phyloP scores from a whole-genome alignment of 208 protist species.

The Angomonas ambiguus region DNA sequence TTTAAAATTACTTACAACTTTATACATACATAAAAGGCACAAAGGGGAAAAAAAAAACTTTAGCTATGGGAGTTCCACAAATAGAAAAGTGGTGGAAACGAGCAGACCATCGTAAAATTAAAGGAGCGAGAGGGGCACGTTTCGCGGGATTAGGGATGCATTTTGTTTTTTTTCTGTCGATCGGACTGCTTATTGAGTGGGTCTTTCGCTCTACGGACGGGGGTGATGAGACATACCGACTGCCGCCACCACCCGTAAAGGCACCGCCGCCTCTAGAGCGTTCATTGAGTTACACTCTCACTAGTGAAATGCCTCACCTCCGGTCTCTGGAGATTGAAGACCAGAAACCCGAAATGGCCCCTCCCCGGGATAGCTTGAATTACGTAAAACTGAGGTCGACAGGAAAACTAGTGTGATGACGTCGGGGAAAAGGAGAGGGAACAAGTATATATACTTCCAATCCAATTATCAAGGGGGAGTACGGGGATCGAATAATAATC shows the following conservation, averaged over 20 bases:
- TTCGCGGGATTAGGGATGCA: conserved; percentile 57
- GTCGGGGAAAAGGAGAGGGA: background rate
- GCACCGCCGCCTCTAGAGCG: conserved; percentile 48
- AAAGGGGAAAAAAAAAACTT: background rate
- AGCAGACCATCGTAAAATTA: conserved; percentile 55
- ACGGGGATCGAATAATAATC: no score
- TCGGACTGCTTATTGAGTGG: conserved; percentile 42
- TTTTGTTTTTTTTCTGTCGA: conserved; percentile 30
- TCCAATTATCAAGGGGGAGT: no score
- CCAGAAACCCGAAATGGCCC: conserved; percentile 12
- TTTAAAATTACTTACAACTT: no score
- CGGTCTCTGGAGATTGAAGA: conserved; percentile 40
- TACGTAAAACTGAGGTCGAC: background rate
- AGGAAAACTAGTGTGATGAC: background rate
- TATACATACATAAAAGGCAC: background rate
- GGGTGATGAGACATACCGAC: conserved; percentile 23
- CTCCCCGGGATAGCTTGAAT: background rate
- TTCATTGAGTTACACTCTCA: conserved; percentile 39
- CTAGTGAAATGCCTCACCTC: conserved; percentile 64
- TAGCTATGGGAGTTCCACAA: background rate
- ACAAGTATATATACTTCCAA: background rate
- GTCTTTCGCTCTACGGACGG: conserved; percentile 47
- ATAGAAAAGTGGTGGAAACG: conserved; percentile 48
- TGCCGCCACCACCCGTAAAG: conserved; percentile 38
- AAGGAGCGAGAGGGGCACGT: conserved; percentile 44